Evolutionary conservation across 108 stramenopile genomes (phyloP).

Genomic region (Chaetoceros tenuissimus): DNA sequence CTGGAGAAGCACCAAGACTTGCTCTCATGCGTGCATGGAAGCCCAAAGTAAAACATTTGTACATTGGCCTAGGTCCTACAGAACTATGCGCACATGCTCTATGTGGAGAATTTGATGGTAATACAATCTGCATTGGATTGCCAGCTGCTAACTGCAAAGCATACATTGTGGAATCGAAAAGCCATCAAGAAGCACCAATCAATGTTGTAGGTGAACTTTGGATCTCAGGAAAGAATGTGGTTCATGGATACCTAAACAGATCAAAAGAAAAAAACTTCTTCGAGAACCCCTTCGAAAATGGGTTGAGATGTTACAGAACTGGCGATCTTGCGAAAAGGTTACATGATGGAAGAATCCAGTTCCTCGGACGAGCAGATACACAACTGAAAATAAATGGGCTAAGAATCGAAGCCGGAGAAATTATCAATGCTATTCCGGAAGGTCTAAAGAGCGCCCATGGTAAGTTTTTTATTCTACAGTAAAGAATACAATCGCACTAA

Average conservation of each 20-base stretch:
- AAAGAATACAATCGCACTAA: too few relatives aligned
- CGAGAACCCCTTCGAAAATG: neutral
- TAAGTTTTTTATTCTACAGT: too few relatives aligned
- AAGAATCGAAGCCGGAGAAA: too few relatives aligned
- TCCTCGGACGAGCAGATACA: constrained; percentile 11
- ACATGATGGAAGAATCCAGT: constrained; percentile 13
- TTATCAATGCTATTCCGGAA: too few relatives aligned
- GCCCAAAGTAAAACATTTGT: constrained; percentile 1
- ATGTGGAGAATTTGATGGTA: constrained; percentile 19
- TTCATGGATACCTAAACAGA: constrained; percentile 9
- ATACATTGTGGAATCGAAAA: constrained; percentile 8
- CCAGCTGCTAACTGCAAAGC: constrained; percentile 15
- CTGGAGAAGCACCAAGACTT: constrained; percentile 13
- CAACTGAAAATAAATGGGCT: constrained; percentile 12
- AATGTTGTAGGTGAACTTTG: constrained; percentile 11
- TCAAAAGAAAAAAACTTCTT: constrained; percentile 1
- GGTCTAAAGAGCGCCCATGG: too few relatives aligned
- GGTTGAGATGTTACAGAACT: constrained; percentile 7
- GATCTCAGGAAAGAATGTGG: constrained; percentile 9
- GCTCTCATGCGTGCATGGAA: constrained; percentile 5
- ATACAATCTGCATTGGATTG: constrained; percentile 13
- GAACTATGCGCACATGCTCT: constrained; percentile 18
- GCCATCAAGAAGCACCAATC: constrained; percentile 5
- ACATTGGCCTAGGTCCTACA: constrained; percentile 15
- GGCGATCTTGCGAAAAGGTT: constrained; percentile 12